Conservation (phyloP, 73 alveolate species). For the Uronychia setigera region DNA sequence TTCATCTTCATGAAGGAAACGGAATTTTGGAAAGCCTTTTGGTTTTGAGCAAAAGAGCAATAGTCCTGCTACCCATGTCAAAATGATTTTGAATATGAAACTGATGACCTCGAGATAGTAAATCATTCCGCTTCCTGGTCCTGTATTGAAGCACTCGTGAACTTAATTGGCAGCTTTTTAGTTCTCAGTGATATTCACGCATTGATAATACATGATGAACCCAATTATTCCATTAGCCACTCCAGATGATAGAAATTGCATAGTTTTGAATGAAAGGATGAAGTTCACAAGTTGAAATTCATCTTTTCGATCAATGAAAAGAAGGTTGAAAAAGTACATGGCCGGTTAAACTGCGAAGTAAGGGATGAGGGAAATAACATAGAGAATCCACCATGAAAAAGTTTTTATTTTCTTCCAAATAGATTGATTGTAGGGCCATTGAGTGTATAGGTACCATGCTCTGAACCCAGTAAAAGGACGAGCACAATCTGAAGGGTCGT, state of each 20-base stretch:
- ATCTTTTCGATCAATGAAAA: slow-evolving; percentile 11
- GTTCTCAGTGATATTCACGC: not conserved
- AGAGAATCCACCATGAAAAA: not conserved
- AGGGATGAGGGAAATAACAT: slow-evolving; percentile 3
- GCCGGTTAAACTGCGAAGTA: slow-evolving; percentile 7
- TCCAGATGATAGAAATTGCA: slow-evolving; percentile 19
- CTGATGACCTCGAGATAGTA: not conserved
- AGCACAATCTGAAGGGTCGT: not conserved
- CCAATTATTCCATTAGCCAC: not conserved
- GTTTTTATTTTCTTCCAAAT: slow-evolving; percentile 6
- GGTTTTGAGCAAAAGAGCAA: not conserved
- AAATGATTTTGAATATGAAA: not conserved
- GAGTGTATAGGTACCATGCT: not conserved
- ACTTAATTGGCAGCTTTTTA: not conserved
- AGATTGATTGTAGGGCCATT: slow-evolving; percentile 12
- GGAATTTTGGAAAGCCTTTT: not conserved
- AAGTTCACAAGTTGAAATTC: slow-evolving; percentile 22
- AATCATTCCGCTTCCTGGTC: not conserved
- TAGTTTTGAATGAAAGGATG: slow-evolving; percentile 18
- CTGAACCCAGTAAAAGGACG: not conserved
- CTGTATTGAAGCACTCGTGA: not conserved
- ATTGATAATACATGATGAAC: not conserved
- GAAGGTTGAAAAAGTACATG: not conserved
- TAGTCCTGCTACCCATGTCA: not conserved
- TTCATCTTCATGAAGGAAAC: not conserved